Percentiles rank a stretch among this genome's conserved stretches.
phyloP scores from a whole-genome alignment of 768 basidiomycete genomes.

The Pulveroboletus sp. region DNA sequence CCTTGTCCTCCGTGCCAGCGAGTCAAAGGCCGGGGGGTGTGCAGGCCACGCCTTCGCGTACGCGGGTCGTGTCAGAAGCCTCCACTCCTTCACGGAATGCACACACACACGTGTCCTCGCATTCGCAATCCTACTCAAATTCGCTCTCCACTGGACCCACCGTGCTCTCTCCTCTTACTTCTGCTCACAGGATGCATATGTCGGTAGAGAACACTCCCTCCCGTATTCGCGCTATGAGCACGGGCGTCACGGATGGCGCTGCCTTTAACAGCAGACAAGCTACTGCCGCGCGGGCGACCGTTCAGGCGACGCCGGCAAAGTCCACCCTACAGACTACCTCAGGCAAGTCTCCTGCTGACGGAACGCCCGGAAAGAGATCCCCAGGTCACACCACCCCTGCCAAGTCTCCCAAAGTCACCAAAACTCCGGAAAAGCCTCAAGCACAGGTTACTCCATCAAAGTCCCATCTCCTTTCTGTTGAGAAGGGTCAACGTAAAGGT shows the following conservation, averaged over 20 bases:
- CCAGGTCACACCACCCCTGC: slow-evolving; percentile 18
- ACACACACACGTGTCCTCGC: slow-evolving; percentile 19
- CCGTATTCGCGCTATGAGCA: slow-evolving; percentile 19
- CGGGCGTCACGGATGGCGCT: slow-evolving; percentile 2
- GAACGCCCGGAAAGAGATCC: slow-evolving; percentile 24
- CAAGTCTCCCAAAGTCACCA: slow-evolving; percentile 22
- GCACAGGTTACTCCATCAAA: slow-evolving; percentile 21
- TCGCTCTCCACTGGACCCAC: slow-evolving; percentile 22
- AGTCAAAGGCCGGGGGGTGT: slow-evolving; percentile 20
- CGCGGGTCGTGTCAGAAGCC: slow-evolving; percentile 46
- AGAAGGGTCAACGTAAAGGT: slow-evolving; percentile 19
- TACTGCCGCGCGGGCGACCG: slow-evolving; percentile 12
- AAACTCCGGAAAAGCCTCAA: slow-evolving; percentile 22
- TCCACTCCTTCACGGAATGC: slow-evolving; percentile 25
- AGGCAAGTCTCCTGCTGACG: slow-evolving; percentile 12
- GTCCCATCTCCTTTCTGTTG: slow-evolving; percentile 13
- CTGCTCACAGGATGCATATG: slow-evolving; percentile 27
- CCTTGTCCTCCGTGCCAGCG: slow-evolving; percentile 15
- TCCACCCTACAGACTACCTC: slow-evolving; percentile 18
- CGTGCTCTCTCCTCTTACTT: slow-evolving; percentile 33
- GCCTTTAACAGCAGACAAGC: slow-evolving; percentile 11
- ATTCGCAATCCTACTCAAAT: slow-evolving; percentile 25
- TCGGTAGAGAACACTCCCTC: slow-evolving; percentile 19
- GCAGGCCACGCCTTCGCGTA: slow-evolving; percentile 36
- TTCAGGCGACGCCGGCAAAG: slow-evolving; percentile 16